phyloP scores from a whole-genome alignment of 352 stramenopile genomes.

The Globisporangium canariense region DNA sequence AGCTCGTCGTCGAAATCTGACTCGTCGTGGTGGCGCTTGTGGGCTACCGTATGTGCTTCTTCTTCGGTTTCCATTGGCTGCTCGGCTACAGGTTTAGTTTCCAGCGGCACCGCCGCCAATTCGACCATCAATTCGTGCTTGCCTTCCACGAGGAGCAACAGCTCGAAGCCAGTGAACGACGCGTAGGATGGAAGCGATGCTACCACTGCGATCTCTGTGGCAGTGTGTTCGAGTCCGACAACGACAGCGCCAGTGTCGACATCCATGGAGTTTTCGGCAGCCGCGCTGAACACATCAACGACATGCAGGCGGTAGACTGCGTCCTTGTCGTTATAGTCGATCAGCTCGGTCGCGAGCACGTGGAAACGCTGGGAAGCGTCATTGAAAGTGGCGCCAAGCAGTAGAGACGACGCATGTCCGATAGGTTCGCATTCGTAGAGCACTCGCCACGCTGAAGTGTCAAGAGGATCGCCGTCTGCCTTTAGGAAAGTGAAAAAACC shows the following conservation, averaged over 20 bases:
- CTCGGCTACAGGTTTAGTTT: background rate
- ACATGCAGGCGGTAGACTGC: conserved; percentile 50
- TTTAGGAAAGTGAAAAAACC: conserved; percentile 55
- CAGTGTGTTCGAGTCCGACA: conserved; percentile 38
- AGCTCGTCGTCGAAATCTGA: conserved; percentile 57
- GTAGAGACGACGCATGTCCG: conserved; percentile 26
- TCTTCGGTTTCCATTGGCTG: background rate
- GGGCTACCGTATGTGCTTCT: conserved; percentile 17
- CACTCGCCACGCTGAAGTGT: conserved; percentile 30
- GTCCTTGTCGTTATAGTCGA: conserved; percentile 44
- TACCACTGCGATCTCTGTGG: conserved; percentile 40
- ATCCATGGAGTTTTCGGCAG: conserved; percentile 19
- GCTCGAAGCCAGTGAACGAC: conserved; percentile 37
- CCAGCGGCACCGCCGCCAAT: conserved; percentile 1
- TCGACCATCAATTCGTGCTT: conserved; percentile 49
- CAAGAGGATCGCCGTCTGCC: conserved; percentile 20
- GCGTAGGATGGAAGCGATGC: conserved; percentile 51
- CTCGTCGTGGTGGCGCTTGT: conserved; percentile 59
- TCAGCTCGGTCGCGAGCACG: conserved; percentile 41
- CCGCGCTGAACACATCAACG: conserved; percentile 27
- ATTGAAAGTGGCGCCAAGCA: conserved; percentile 51
- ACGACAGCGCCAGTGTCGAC: conserved; percentile 35
- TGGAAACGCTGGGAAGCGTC: conserved; percentile 35
- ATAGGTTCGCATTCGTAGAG: conserved; percentile 57
- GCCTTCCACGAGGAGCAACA: conserved; percentile 62